Conservation (phyloP, 2,329 filamentous ascomycete genomes). For the Corinectria fuckeliana region DNA sequence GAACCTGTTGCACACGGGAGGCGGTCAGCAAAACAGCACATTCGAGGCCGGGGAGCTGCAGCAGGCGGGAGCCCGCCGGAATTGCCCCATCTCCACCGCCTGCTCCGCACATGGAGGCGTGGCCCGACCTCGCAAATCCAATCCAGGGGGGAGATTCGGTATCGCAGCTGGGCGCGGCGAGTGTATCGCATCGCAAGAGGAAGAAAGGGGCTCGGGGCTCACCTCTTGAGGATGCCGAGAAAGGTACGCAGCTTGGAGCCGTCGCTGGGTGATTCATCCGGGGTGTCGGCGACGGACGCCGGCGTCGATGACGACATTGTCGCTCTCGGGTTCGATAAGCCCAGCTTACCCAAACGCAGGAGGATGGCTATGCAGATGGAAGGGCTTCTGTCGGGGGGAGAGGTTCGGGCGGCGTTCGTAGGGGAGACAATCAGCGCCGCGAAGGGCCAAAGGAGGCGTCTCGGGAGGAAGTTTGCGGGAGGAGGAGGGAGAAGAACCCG, state of each 20-base stretch:
- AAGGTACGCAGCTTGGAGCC: constrained; percentile 90
- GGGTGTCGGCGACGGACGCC: constrained; percentile 39
- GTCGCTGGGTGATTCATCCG: constrained; percentile 69
- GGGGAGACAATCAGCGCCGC: constrained; percentile 11
- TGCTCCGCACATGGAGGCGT: constrained; percentile 20
- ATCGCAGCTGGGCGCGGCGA: constrained; percentile 15
- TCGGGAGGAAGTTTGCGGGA: background rate
- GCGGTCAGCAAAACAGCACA: constrained; percentile 37
- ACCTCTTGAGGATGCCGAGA: constrained; percentile 87
- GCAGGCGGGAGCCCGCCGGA: background rate
- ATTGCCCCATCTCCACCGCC: constrained; percentile 21
- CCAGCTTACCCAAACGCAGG: no score
- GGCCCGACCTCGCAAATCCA: constrained; percentile 25
- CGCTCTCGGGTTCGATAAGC: constrained; percentile 21
- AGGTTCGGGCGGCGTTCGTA: background rate
- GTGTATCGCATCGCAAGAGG: constrained; percentile 20
- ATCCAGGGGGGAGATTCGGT: background rate
- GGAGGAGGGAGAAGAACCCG: background rate
- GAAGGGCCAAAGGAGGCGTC: background rate
- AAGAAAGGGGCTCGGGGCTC: constrained; percentile 46
- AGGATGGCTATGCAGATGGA: background rate
- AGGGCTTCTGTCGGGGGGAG: background rate
- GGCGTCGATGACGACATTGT: constrained; percentile 49
- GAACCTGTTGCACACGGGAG: constrained; percentile 65
- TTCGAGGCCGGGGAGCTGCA: constrained; percentile 2